Percentiles rank a stretch among this genome's conserved stretches.
Evolutionary conservation across 2,329 filamentous ascomycete genomes (phyloP).

Genomic region (Pseudogymnoascus sp.): DNA sequence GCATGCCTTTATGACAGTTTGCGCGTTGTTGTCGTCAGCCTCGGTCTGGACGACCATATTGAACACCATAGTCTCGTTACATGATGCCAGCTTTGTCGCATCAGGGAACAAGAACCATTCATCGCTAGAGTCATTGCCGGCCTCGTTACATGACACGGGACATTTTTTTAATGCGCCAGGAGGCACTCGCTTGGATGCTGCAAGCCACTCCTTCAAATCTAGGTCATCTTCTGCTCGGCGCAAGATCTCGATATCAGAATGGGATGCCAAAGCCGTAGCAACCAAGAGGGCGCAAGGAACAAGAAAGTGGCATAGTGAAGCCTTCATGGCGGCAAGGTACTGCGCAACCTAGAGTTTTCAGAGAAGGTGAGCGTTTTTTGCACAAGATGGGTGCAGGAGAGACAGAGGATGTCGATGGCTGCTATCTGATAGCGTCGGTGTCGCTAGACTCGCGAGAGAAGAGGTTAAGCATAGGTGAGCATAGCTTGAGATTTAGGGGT

Average conservation of each 20-base stretch:
- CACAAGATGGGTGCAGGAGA: neutral
- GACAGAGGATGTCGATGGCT: neutral
- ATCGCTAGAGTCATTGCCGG: too few relatives aligned
- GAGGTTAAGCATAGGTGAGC: neutral
- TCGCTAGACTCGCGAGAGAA: neutral
- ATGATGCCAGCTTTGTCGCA: too few relatives aligned
- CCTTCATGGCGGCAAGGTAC: neutral
- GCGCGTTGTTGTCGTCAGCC: too few relatives aligned
- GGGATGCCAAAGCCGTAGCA: neutral
- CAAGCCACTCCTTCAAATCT: neutral
- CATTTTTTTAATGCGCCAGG: too few relatives aligned
- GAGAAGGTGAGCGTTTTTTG: too few relatives aligned
- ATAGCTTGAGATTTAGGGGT: neutral
- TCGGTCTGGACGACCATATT: too few relatives aligned
- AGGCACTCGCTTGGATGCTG: neutral
- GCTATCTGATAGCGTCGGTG: neutral
- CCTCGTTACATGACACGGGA: too few relatives aligned
- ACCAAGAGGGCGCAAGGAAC: neutral
- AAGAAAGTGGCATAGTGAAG: neutral
- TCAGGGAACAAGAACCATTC: too few relatives aligned
- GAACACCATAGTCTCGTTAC: too few relatives aligned
- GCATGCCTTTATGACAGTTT: neutral
- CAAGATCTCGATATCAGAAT: neutral
- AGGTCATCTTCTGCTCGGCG: neutral
- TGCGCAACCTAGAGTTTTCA: too few relatives aligned